Evolutionary conservation across 2,329 filamentous ascomycete species (phyloP), one percentile per base, ranked within the genome.

Genomic region (Cladophialophora exuberans): DNA sequence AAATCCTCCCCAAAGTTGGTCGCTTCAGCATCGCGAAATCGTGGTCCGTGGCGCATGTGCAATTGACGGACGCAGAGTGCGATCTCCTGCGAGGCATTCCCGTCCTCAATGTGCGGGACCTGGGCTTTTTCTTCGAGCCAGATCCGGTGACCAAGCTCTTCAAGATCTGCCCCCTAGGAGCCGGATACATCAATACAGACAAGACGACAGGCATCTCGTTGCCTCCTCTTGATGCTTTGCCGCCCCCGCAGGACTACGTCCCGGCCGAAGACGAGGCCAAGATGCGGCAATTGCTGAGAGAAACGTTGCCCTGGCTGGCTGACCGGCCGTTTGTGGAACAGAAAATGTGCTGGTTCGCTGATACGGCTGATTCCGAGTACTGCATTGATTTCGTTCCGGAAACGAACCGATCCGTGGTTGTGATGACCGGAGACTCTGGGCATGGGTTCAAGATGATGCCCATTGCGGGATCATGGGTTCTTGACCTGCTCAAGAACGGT

Each of bases 71-170:
- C 4, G 74, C 76, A 0, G 83, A 87, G 65, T 76, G 79, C 0
- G 73, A 76, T 2, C 70, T 69, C 4, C 75, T 87, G 1, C 76
- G 78, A 1, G 80, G 80, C 2, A 82, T 86, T 9, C 83, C 84
- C 0, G 80, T 85, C 0, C 83, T 79, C 0, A 83, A 85, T 48
- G 79, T 79, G 1, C 77, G 83, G 1, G 83, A 86, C 57, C 70
- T 86, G 0, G 83, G 83, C 0, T 86, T 86, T 72, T 83, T 84
- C 69, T 86, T 86, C 54, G 84, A 86, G 66, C 83, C 84, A 0
- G 83, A 86, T 59, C 78, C 75, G 0, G 73, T 76, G 57, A 85
- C 82, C 0, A 76, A 77, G 18, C 66, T 85, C 3, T 69, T 86
- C 38, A 86, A 87, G 69, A 64, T 87, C 7, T 85, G 82, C 61